Evolutionary conservation across 768 basidiomycete species (phyloP).

Genomic region (Exsudoporus frostii): DNA sequence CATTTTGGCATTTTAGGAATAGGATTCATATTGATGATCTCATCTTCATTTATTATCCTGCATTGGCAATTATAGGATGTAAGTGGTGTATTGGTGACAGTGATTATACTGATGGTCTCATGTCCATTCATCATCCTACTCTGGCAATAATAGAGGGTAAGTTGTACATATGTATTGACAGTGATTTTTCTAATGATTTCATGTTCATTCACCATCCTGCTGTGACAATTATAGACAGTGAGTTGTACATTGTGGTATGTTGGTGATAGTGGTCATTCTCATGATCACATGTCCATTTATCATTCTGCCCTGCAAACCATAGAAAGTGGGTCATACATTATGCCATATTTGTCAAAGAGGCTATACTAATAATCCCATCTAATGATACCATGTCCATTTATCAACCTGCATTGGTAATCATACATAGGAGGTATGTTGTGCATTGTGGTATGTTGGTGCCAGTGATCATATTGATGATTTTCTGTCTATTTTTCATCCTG

Average conservation of each 20-base stretch:
- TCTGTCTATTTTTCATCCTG: neutral
- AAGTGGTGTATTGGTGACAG: neutral
- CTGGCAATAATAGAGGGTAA: neutral
- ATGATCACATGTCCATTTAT: neutral
- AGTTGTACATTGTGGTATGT: neutral
- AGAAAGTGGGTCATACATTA: neutral
- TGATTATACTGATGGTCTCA: neutral
- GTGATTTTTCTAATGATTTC: neutral
- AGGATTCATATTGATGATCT: neutral
- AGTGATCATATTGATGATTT: neutral
- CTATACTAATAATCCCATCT: neutral
- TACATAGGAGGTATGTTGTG: neutral
- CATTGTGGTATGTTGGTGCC: neutral
- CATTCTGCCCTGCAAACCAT: neutral
- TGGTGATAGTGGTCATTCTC: neutral
- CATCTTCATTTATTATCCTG: neutral
- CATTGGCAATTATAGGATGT: neutral
- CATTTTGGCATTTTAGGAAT: too few species aligned
- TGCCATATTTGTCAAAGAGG: neutral
- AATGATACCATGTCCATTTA: neutral
- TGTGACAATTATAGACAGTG: neutral
- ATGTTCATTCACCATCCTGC: neutral
- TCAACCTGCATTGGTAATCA: neutral
- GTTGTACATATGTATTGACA: neutral
- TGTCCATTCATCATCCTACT: neutral